Evolutionary conservation across 257 asterid genomes (phyloP), one percentile per base, ranked within the genome.

Genomic region (Nicotiana undulata): DNA sequence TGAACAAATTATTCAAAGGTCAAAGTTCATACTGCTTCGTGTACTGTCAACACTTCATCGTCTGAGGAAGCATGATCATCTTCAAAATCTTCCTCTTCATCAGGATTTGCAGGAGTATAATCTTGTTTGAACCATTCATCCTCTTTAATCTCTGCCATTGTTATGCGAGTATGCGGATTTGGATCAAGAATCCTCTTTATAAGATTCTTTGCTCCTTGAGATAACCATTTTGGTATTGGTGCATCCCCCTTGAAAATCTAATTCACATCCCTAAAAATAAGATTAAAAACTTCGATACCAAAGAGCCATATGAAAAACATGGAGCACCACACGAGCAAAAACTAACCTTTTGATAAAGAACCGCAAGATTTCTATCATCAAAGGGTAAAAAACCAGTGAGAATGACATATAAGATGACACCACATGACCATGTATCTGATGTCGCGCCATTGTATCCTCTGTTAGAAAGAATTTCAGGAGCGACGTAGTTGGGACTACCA

Each of bases 401-500:
- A 7, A 96, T 92, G 44, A 94, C 99, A 9, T 94, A 94, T 68
- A 96, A 81, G 80, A 96, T 94, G 84, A 96, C 98, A 46, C 99
- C 99, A 28, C 98, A 92, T 0, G 99, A 94, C 99, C 99, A 96
- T 65, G 92, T 90, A 84, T 96, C 99, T 51, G 99, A 91, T 40
- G 97, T 88, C 80, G 98, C 93, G 79, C 99, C 99, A 81, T 94
- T 90, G 31, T 96, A 96, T 44, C 99, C 99, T 87, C 93, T 85
- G 88, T 92, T 94, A 31, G 91, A 86, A 34, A 96, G 94, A 88
- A 96, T 84, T 83, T 96, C 99, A 64, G 99, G 99, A 59, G 99
- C 99, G 53, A 96, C 99, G 76, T 96, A 96, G 80, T 96, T 96
- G 85, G 99, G 99, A 90, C 98, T 96, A 82, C 99, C 99, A 83